Evolutionary conservation across 2,329 filamentous ascomycete species (phyloP).

Genomic region (Beauveria australis): DNA sequence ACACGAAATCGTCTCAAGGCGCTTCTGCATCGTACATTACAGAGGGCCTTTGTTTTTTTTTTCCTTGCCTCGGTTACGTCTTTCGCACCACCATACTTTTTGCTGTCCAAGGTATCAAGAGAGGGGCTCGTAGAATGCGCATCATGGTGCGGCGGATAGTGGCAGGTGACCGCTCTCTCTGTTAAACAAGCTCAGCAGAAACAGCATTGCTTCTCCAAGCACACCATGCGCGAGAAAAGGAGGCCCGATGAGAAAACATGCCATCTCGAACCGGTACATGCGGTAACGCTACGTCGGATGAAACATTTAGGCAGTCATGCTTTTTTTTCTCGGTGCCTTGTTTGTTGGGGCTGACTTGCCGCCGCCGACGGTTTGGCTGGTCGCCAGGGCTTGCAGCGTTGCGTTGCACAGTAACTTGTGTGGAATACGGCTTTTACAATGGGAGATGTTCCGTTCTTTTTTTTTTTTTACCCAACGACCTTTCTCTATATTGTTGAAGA

Average conservation of each 20-base stretch:
- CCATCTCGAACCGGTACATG: neutral
- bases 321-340: too few relatives aligned
- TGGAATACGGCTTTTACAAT: too few relatives aligned
- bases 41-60: neutral
- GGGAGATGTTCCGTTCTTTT: too few relatives aligned
- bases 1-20: neutral
- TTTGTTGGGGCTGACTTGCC: too few relatives aligned
- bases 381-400: too few relatives aligned
- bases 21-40: neutral
- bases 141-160: neutral
- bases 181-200: neutral
- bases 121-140: neutral
- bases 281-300: too few relatives aligned
- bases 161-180: neutral
- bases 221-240: neutral
- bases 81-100: neutral
- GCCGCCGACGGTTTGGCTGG: too few relatives aligned
- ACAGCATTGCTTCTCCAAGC: neutral
- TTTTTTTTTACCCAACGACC: too few relatives aligned
- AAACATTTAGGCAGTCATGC: too few relatives aligned
- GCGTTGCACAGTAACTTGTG: too few relatives aligned
- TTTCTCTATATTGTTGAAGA: too few relatives aligned
- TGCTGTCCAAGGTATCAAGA: neutral
- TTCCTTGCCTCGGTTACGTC: neutral
- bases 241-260: neutral